Evolutionary conservation across 805 yeast genomes (phyloP).

Genomic region (Kodamaea jinghongensis): DNA sequence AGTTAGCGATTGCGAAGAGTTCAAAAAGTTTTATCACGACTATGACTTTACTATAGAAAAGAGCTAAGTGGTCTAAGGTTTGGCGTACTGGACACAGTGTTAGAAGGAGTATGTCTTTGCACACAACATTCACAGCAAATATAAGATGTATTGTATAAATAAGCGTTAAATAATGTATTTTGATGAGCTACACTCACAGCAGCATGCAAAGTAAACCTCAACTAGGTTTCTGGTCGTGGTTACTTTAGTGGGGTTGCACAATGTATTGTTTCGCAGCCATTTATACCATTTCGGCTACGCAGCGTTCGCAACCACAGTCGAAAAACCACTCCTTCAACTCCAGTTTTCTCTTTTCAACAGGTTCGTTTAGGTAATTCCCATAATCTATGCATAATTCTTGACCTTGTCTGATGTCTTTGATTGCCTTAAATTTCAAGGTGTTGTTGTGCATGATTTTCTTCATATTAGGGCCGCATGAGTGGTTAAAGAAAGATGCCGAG

Average conservation of each 20-base stretch:
- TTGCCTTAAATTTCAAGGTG: conserved; percentile 42
- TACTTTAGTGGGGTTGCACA: neutral
- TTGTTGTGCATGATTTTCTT: conserved; percentile 41
- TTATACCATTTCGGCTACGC: conserved; percentile 25
- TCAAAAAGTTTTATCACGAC: conserved; percentile 54
- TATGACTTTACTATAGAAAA: conserved; percentile 48
- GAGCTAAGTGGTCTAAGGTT: neutral
- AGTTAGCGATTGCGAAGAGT: conserved; percentile 55
- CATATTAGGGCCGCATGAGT: conserved; percentile 60
- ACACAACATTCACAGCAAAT: no score
- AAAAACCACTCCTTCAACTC: conserved; percentile 58
- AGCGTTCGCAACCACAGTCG: conserved; percentile 50
- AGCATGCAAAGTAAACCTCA: no score
- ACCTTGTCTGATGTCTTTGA: conserved; percentile 35
- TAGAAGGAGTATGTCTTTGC: no score
- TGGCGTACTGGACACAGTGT: neutral
- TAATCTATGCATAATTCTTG: conserved; percentile 61
- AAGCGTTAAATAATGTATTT: no score
- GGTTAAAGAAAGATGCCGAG: conserved; percentile 65
- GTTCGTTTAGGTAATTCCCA: conserved; percentile 48
- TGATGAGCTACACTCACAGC: no score
- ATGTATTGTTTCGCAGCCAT: neutral
- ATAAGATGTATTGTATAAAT: neutral
- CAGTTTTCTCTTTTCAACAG: conserved; percentile 38
- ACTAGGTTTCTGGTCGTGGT: neutral